Evolutionary conservation across 108 stramenopile genomes (phyloP).

Genomic region (Craspedostauros australis): DNA sequence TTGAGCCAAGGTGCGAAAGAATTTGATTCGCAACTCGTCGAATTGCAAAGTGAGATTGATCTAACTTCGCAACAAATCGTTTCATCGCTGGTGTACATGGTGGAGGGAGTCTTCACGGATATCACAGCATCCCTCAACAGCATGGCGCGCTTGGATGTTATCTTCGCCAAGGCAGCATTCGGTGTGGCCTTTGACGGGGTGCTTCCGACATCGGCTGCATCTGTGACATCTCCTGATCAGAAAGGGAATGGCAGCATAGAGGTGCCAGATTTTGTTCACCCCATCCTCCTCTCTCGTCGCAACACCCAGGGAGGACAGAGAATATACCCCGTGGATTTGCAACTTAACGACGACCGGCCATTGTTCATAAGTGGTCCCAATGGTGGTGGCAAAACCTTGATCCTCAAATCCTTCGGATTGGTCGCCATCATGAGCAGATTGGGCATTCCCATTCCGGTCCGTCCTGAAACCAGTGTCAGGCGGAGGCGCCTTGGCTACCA

Average conservation of each 20-base stretch:
- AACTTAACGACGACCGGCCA: conserved; percentile 24
- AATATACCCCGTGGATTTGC: conserved; percentile 57
- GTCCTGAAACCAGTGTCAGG: too few species aligned
- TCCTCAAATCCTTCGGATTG: conserved; percentile 75
- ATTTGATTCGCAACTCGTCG: conserved; percentile 25
- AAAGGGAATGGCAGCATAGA: conserved; percentile 7
- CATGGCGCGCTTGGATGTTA: conserved; percentile 58
- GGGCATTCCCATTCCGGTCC: conserved; percentile 43
- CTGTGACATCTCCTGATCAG: too few species aligned
- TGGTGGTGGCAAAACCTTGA: conserved; percentile 74
- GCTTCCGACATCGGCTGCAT: conserved; percentile 21
- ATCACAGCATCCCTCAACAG: conserved; percentile 37
- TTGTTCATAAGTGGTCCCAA: conserved; percentile 70
- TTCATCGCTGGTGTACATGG: conserved; percentile 21
- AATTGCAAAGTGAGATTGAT: conserved; percentile 41
- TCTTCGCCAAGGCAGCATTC: conserved; percentile 72
- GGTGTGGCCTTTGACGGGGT: conserved; percentile 36
- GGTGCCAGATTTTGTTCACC: conserved; percentile 17
- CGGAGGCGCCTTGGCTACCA: neutral
- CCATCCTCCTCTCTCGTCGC: conserved; percentile 20
- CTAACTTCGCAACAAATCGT: conserved; percentile 36
- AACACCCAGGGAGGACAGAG: conserved; percentile 27
- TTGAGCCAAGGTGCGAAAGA: conserved; percentile 15
- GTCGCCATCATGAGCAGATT: conserved; percentile 38
- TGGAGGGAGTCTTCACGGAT: conserved; percentile 26